phyloP scores from a whole-genome alignment of 139 green algal species.

The Chlamydomonas asymmetrica region DNA sequence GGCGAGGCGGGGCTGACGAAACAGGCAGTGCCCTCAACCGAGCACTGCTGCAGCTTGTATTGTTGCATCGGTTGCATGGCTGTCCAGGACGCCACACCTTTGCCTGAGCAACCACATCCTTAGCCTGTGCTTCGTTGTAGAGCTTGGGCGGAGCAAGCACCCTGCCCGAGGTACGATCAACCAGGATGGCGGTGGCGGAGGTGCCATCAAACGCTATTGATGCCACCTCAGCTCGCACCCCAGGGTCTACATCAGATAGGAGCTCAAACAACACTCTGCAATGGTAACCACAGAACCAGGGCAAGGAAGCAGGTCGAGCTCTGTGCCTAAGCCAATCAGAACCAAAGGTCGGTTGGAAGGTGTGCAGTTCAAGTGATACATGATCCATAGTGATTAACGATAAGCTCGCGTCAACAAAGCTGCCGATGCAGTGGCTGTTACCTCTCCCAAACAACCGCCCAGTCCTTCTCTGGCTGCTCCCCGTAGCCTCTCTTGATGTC shows the following conservation, averaged over 20 bases:
- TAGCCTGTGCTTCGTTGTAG: constrained; percentile 76
- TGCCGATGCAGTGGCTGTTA: not conserved
- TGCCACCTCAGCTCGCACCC: constrained; percentile 15
- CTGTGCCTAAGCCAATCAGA: not conserved
- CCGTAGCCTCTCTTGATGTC: constrained; percentile 47
- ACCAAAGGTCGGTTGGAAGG: not conserved
- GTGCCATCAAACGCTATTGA: constrained; percentile 86
- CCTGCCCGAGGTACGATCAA: constrained; percentile 50
- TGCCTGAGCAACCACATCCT: constrained; percentile 38
- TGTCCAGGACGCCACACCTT: too few relatives aligned
- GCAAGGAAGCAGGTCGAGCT: not conserved
- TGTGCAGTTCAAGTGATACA: not conserved
- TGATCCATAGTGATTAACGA: not conserved
- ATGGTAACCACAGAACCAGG: not conserved
- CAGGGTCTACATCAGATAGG: constrained; percentile 33
- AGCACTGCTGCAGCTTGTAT: too few relatives aligned
- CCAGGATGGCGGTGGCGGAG: constrained; percentile 81
- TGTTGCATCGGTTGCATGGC: too few relatives aligned
- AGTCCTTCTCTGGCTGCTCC: constrained; percentile 23
- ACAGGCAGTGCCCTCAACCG: too few relatives aligned
- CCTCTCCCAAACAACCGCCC: constrained; percentile 49
- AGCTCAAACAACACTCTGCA: constrained; percentile 60
- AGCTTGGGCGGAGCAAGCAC: constrained; percentile 67
- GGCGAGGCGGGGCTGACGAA: too few relatives aligned
- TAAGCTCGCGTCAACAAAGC: not conserved